Evolutionary conservation across 805 yeast genomes (phyloP).

Genomic region (Schizosaccharomyces osmophilus): DNA sequence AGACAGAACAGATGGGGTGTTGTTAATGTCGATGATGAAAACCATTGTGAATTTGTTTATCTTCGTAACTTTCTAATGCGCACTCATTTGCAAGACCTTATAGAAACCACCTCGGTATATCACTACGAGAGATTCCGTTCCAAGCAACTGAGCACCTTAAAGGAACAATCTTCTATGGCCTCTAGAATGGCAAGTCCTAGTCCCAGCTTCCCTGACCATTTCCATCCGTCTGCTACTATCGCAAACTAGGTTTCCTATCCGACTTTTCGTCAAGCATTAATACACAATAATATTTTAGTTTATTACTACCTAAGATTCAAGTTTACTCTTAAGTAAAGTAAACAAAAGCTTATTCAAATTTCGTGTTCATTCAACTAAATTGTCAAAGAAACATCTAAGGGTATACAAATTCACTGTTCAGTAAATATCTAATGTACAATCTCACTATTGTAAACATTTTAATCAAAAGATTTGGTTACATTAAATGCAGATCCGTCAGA

Average conservation of each 20-base stretch:
- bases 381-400: no score
- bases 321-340: no score
- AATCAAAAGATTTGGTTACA: no score
- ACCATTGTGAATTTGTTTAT: slow-evolving; percentile 87
- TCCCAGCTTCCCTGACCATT: background rate
- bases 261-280: background rate
- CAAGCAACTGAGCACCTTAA: slow-evolving; percentile 76
- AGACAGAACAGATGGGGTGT: slow-evolving; percentile 87
- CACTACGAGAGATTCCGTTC: slow-evolving; percentile 88
- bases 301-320: no score
- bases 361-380: no score
- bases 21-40: slow-evolving; percentile 77
- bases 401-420: no score
- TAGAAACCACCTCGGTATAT: slow-evolving; percentile 65
- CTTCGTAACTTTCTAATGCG: slow-evolving; percentile 83
- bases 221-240: background rate
- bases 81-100: slow-evolving; percentile 85
- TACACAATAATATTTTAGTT: no score
- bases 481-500: no score
- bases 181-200: background rate
- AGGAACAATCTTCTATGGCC: slow-evolving; percentile 22
- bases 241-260: background rate
- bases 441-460: no score
- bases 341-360: no score
- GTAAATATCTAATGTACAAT: no score